Base-by-base conservation (phyloP, 495 filamentous ascomycete species). In the Bacidia gigantensis region DNA sequence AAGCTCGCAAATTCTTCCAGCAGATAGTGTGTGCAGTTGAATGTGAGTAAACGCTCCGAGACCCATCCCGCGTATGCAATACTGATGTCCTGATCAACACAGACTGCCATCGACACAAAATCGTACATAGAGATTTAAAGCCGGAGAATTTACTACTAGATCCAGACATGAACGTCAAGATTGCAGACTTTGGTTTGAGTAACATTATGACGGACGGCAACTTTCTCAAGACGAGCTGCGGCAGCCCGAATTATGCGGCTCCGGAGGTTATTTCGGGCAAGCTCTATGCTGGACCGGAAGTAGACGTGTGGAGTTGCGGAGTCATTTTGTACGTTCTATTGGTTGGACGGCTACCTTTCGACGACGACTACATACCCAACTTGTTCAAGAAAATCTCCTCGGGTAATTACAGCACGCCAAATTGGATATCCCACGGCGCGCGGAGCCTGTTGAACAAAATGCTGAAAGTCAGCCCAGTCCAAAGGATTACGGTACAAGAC, bases 181-280 rank as follows among this genome's bases (percentile, higher is more conserved):
- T 98, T 66, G 92, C 92, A 49, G 92, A 98, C 70, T 98, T 98
- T 59, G 92, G 92, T 50, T 71, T 98, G 49, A 96, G 90, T 70
- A 98, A 98, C 62, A 97, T 98, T 67, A 97, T 98, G 90, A 96
- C 92, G 9, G 92, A 98, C 60, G 92, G 92, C 9, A 98, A 97
- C 62, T 98, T 98, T 66, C 78, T 98, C 59, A 96, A 95, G 69
- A 98, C 92, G 0, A 95, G 89, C 68, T 98, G 92, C 64, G 92
- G 92, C 50, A 95, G 89, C 58, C 92, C 92, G 17, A 98, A 98
- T 65, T 98, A 98, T 65, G 92, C 92, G 18, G 92, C 92, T 3
- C 92, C 92, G 2, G 92, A 98, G 65, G 92, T 98, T 55, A 98
- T 98, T 59, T 89, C 86, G 42, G 92, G 92, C 12, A 98, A 97